phyloP scores from a whole-genome alignment of 176 grass and related monocot species.

The Bonia amplexicaulis region DNA sequence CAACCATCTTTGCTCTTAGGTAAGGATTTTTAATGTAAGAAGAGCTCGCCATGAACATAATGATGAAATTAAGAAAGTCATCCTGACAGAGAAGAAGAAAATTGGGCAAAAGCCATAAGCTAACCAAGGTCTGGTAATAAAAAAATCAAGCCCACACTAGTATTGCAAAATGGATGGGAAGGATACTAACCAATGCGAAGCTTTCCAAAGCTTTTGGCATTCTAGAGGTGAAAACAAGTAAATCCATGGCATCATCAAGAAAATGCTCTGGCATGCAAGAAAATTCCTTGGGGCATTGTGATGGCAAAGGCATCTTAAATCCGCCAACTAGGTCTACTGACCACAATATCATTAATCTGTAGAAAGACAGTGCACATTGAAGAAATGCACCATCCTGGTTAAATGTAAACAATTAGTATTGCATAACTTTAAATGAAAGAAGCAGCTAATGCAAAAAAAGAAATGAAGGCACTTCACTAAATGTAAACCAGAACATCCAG shows the following conservation, averaged over 20 bases:
- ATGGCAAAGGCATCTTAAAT: slow-evolving; percentile 96
- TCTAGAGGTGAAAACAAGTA: slow-evolving; percentile 91
- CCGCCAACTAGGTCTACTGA: slow-evolving; percentile 79
- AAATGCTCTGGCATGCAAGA: slow-evolving; percentile 95
- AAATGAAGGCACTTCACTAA: not conserved
- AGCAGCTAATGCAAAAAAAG: not conserved
- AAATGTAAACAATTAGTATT: slow-evolving; percentile 35
- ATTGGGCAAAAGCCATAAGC: not conserved
- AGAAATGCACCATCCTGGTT: slow-evolving; percentile 77
- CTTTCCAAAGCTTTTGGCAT: slow-evolving; percentile 88
- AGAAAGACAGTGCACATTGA: slow-evolving; percentile 81
- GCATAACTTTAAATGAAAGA: not conserved
- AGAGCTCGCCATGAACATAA: slow-evolving; percentile 95
- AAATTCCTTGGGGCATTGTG: slow-evolving; percentile 85
- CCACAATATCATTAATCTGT: slow-evolving; percentile 95
- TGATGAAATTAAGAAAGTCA: slow-evolving; percentile 95
- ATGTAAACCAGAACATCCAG: not conserved
- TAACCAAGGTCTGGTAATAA: not conserved
- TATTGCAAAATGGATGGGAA: not conserved
- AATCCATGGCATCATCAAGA: slow-evolving; percentile 97
- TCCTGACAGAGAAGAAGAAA: slow-evolving; percentile 47
- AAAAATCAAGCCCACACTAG: not conserved
- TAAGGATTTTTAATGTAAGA: slow-evolving; percentile 97
- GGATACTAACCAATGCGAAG: slow-evolving; percentile 54
- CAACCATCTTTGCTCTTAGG: slow-evolving; percentile 97